Conservation (phyloP, 2,329 filamentous ascomycete genomes). For the Aquanectria penicillioides region DNA sequence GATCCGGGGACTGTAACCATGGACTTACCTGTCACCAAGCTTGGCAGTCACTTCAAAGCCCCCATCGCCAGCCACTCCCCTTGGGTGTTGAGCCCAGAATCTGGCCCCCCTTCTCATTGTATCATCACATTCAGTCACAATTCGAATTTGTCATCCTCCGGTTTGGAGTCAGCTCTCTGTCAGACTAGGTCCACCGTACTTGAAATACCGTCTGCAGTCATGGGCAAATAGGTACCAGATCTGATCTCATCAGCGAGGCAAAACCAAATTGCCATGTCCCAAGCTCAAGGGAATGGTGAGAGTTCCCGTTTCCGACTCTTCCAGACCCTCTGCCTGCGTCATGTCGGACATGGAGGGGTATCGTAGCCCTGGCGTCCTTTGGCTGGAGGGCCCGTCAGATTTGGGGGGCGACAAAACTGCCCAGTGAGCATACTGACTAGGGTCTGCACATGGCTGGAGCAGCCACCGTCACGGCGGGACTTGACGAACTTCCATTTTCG, state of each 20-base stretch:
- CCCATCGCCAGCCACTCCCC: conserved; percentile 13
- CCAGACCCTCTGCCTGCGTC: conserved; percentile 17
- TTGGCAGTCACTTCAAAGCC: conserved; percentile 4
- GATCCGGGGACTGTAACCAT: conserved; percentile 6
- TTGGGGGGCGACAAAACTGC: conserved; percentile 12
- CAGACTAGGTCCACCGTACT: not conserved
- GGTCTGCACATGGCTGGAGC: conserved; percentile 4
- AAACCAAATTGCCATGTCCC: conserved; percentile 1
- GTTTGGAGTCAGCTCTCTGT: not conserved
- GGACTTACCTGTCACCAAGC: conserved; percentile 13
- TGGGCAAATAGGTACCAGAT: no score
- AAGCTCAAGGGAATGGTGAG: not conserved
- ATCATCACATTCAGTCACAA: not conserved
- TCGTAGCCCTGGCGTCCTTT: not conserved
- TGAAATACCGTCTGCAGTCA: not conserved
- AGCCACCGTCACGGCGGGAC: not conserved
- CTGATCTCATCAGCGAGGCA: conserved; percentile 3
- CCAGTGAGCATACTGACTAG: conserved; percentile 1
- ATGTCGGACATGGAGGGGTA: conserved; percentile 9
- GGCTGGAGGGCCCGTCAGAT: conserved; percentile 11
- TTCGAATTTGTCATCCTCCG: conserved; percentile 2
- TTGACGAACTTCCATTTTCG: conserved; percentile 23
- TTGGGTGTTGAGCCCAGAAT: conserved; percentile 3
- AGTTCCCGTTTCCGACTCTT: conserved; percentile 15
- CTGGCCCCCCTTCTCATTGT: conserved; percentile 3